Percentiles rank a stretch among this genome's conserved stretches.
These are phyloP conservation scores for Populus hybrid DNA, from an alignment of 441 rosid genomes.

Conservation along the genomic window DNA sequence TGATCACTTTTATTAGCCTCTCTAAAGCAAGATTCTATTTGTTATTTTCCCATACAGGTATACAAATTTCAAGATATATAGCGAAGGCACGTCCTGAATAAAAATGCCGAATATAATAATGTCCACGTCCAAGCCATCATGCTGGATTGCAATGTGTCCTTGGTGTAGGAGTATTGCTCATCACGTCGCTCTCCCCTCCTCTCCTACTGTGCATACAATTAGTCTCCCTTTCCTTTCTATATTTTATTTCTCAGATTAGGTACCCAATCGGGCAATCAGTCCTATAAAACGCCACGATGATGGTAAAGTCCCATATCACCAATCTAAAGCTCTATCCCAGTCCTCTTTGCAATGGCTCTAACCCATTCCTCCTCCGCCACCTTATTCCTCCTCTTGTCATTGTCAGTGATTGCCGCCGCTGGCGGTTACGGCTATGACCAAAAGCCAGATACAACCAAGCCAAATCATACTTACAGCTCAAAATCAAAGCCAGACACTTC, in stretches of 20 bases:
- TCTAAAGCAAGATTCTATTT: not conserved
- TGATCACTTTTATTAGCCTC: not conserved
- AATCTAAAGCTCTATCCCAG: not conserved
- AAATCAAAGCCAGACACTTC: not conserved
- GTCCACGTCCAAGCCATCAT: too few relatives aligned
- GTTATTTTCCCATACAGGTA: not conserved
- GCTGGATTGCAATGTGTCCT: too few relatives aligned
- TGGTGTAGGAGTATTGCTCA: too few relatives aligned
- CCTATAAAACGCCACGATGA: not conserved
- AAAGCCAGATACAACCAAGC: not conserved
- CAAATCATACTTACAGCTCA: not conserved
- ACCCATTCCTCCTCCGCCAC: not conserved
- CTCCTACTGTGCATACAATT: not conserved
- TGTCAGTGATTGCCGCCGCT: slow-evolving; percentile 22
- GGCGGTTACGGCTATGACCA: slow-evolving; percentile 5
- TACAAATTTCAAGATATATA: too few relatives aligned
- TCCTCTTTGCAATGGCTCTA: not conserved
- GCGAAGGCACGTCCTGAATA: too few relatives aligned
- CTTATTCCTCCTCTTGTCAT: slow-evolving; percentile 13
- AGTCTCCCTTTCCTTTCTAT: not conserved
- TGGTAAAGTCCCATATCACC: not conserved
- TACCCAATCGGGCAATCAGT: too few relatives aligned
- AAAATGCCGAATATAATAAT: too few relatives aligned
- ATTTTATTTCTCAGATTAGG: not conserved
- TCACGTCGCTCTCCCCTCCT: too few relatives aligned